Conservation (phyloP, 306 rosid genomes). For the Echinosophora koreensis region DNA sequence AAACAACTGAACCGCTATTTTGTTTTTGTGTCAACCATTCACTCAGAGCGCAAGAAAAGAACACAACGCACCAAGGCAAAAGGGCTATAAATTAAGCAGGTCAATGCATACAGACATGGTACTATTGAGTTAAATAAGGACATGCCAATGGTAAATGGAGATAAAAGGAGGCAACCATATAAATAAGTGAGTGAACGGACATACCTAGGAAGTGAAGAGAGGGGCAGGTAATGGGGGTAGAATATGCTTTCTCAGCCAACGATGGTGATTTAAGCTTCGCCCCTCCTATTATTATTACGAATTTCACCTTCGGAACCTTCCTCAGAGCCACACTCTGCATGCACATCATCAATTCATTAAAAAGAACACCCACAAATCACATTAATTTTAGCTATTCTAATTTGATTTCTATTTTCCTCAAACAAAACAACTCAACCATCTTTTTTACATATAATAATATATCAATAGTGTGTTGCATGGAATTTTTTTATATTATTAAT, state of each 20-base stretch:
- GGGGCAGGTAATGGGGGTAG: slow-evolving; percentile 55
- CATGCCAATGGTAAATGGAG: not conserved
- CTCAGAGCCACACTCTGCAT: slow-evolving; percentile 62
- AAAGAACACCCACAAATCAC: not conserved
- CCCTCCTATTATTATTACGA: slow-evolving; percentile 67
- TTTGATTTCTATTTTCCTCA: too few species aligned
- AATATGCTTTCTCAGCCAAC: slow-evolving; percentile 57
- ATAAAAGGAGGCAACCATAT: not conserved
- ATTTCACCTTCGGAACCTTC: slow-evolving; percentile 66
- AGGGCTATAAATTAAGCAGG: too few species aligned
- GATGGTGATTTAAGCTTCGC: slow-evolving; percentile 55
- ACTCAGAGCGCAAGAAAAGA: too few species aligned
- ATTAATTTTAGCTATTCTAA: too few species aligned
- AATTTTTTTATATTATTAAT: too few species aligned
- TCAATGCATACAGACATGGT: too few species aligned
- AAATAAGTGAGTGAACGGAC: not conserved
- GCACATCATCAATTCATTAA: not conserved
- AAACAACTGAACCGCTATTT: too few species aligned
- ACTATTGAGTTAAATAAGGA: not conserved
- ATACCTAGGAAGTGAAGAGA: slow-evolving; percentile 80
- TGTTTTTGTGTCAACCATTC: too few species aligned
- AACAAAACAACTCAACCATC: too few species aligned
- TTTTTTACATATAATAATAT: too few species aligned
- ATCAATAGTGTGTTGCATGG: too few species aligned
- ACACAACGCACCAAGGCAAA: too few species aligned